phyloP scores from a whole-genome alignment of 192 early-diverging fungal species.

The Coemansia reversa region DNA sequence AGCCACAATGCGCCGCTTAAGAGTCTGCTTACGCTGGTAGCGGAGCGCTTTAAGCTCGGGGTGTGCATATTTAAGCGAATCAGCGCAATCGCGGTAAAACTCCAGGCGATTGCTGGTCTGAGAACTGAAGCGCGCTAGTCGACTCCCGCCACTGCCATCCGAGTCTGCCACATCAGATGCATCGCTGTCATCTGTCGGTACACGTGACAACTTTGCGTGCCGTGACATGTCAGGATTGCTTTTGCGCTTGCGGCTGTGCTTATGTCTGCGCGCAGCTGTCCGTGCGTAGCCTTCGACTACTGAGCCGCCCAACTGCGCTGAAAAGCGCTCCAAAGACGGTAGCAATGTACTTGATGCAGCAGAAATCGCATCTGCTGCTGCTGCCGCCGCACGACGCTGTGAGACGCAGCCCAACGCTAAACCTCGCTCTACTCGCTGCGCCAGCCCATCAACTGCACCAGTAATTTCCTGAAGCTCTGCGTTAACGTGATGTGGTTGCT shows the following conservation, averaged over 20 bases:
- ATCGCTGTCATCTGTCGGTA: constrained; percentile 23
- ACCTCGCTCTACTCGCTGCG: constrained; percentile 33
- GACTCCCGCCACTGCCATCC: neutral
- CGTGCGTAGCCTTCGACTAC: neutral
- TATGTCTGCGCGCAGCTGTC: neutral
- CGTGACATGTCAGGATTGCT: constrained; percentile 54
- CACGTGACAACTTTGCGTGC: constrained; percentile 41
- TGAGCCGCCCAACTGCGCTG: neutral
- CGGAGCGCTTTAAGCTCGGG: constrained; percentile 29
- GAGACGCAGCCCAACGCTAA: constrained; percentile 39
- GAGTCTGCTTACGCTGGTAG: constrained; percentile 36
- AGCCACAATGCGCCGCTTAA: constrained; percentile 22
- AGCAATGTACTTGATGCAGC: constrained; percentile 7
- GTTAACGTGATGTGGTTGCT: neutral
- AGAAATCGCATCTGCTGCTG: constrained; percentile 25
- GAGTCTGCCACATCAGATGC: neutral
- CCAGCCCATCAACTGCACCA: constrained; percentile 39
- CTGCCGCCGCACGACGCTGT: constrained; percentile 38
- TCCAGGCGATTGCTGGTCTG: constrained; percentile 15
- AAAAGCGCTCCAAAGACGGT: neutral
- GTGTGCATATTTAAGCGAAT: constrained; percentile 22
- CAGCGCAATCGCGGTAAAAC: constrained; percentile 13
- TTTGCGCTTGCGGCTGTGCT: constrained; percentile 47
- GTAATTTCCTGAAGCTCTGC: constrained; percentile 17
- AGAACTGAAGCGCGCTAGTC: constrained; percentile 4